These are phyloP conservation scores for Pichia sp. DNA, from an alignment of 1,139 yeast species.

Conservation along the genomic window DNA sequence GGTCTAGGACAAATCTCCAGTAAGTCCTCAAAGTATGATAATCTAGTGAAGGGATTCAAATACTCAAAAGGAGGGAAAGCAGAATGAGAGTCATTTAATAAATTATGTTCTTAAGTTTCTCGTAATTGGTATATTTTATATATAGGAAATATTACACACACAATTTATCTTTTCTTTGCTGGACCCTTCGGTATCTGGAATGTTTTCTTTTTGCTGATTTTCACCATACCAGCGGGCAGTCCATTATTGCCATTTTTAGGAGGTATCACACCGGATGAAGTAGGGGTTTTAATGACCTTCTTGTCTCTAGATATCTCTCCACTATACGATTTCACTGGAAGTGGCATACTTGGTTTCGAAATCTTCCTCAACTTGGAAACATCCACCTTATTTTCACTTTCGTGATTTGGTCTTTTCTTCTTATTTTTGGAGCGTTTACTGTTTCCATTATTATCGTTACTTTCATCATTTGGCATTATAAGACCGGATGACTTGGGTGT, in stretches of 20 bases:
- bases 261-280: slow-evolving; percentile 13
- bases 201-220: slow-evolving; percentile 21
- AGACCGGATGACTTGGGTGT: slow-evolving; percentile 8
- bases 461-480: slow-evolving; percentile 4
- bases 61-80: slow-evolving; percentile 28
- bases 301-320: slow-evolving; percentile 9
- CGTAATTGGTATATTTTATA: background rate
- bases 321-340: slow-evolving; percentile 7
- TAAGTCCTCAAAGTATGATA: slow-evolving; percentile 22
- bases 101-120: background rate
- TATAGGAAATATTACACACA: background rate
- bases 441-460: background rate
- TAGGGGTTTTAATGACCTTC: slow-evolving; percentile 6
- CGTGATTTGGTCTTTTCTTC: background rate
- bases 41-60: slow-evolving; percentile 20
- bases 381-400: background rate
- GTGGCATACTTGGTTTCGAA: background rate
- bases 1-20: slow-evolving; percentile 3
- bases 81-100: slow-evolving; percentile 16
- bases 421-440: background rate
- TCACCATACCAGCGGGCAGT: slow-evolving; percentile 18
- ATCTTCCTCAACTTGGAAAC: slow-evolving; percentile 5
- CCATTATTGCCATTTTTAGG: slow-evolving; percentile 1
- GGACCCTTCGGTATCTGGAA: slow-evolving; percentile 4
- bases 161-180: background rate